Evolutionary conservation across 2,329 filamentous ascomycete genomes (phyloP), one percentile per base, ranked within the genome.

Genomic region (Didymosphaeria variabile): DNA sequence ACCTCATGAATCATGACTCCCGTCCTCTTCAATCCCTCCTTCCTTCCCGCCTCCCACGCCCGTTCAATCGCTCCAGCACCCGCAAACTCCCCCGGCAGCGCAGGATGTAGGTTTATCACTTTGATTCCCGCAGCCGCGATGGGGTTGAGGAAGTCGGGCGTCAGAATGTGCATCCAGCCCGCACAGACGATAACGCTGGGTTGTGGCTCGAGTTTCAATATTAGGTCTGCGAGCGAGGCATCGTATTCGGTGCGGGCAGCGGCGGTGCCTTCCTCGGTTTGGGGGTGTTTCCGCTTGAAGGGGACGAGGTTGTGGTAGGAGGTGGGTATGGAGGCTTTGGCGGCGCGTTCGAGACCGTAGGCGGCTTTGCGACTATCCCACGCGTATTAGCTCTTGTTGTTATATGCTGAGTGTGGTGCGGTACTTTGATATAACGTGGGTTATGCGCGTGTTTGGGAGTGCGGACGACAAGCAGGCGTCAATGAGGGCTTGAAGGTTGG

Each of bases 1-100:
- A 97, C 93, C 78, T 94, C 90, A 80, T 97, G 93, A 17, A 93
- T 88, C 94, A 97, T 97, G 57, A 96, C 89, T 0, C 94, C 93
- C 0, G 87, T 93, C 66, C 84, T 85, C 66, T 85, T 85, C 67
- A 91, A 85, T 70, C 89, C 86, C 10, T 92, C 85, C 65, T 85
- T 86, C 73, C 88, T 79, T 74, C 91, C 93, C 59, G 92, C 92
- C 50, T 87, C 84, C 79, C 88, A 93, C 3, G 93, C 92, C 26
- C 92, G 84, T 69, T 91, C 87, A 69, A 97, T 96, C 17, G 93
- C 93, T 66, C 86, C 79, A 66, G 88, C 87, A 5, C 93, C 93
- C 67, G 94, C 91, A 74, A 93, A 94, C 70, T 88, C 85, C 1
- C 91, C 91, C 72, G 85, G 90, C 44, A 92, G 78, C 3, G 90